Conservation (phyloP, 2,329 filamentous ascomycete species). For the Penicillium sp. region DNA sequence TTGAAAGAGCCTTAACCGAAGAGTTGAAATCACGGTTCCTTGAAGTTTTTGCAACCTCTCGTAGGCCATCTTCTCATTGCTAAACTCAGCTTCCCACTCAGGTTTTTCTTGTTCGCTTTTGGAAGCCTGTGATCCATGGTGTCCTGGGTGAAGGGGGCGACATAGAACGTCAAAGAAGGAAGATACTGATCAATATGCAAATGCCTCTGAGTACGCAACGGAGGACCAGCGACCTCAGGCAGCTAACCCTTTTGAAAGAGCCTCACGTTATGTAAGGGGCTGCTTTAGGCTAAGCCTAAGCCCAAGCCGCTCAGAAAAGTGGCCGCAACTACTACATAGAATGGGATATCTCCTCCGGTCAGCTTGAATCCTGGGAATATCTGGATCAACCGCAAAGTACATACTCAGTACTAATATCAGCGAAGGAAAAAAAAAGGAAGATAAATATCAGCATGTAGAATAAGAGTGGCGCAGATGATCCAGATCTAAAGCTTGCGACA, state of each 20-base stretch:
- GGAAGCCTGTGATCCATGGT: no score
- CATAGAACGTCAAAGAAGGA: no score
- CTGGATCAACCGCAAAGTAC: not conserved
- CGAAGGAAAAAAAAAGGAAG: not conserved
- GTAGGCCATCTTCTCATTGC: not conserved
- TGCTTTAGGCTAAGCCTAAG: no score
- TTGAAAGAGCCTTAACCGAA: not conserved
- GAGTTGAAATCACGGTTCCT: not conserved
- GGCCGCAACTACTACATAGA: no score
- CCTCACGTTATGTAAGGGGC: no score
- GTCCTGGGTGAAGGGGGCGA: no score
- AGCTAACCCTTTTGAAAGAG: no score
- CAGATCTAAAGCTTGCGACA: conserved; percentile 1
- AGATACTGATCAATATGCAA: no score
- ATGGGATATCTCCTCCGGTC: no score
- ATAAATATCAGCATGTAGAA: not conserved
- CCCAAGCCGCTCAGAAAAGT: no score
- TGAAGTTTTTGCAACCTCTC: not conserved
- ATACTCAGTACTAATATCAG: not conserved
- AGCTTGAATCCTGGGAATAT: not conserved
- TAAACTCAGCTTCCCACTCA: not conserved
- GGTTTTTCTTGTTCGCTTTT: not conserved
- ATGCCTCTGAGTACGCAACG: no score
- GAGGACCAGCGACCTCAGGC: no score
- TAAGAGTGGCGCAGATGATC: not conserved